Evolutionary conservation across 2,329 filamentous ascomycete species (phyloP).

Genomic region (Claviceps maximensis): DNA sequence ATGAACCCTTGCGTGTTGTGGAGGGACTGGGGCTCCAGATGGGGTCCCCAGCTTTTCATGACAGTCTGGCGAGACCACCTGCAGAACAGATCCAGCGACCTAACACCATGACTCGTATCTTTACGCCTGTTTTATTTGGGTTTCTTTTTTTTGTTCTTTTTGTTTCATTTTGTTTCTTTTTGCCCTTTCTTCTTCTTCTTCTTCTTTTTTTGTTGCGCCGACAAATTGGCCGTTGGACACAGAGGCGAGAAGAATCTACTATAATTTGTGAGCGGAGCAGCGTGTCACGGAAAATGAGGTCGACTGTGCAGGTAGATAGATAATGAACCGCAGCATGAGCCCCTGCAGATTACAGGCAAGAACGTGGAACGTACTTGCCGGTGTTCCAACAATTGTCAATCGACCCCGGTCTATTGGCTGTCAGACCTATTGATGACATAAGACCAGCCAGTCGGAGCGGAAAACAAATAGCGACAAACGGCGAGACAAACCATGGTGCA

Average conservation of each 20-base stretch:
- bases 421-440: too few relatives aligned
- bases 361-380: too few relatives aligned
- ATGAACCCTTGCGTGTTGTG: conserved; percentile 3
- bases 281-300: neutral
- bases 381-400: too few relatives aligned
- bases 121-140: neutral
- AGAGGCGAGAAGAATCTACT: neutral
- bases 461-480: too few relatives aligned
- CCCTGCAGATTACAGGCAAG: too few relatives aligned
- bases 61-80: neutral
- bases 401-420: too few relatives aligned
- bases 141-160: too few relatives aligned
- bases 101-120: neutral
- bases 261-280: too few relatives aligned
- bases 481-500: neutral
- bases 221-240: neutral
- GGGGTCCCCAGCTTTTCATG: conserved; percentile 1
- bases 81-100: neutral
- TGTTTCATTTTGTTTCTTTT: too few relatives aligned
- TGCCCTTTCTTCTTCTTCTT: too few relatives aligned
- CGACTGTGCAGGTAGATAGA: neutral
- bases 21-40: conserved; percentile 5
- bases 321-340: too few relatives aligned
- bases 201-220: neutral
- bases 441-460: too few relatives aligned